Evolutionary conservation across 1,284 basidiomycete species (phyloP).

Genomic region (Hymenochaete sp.): DNA sequence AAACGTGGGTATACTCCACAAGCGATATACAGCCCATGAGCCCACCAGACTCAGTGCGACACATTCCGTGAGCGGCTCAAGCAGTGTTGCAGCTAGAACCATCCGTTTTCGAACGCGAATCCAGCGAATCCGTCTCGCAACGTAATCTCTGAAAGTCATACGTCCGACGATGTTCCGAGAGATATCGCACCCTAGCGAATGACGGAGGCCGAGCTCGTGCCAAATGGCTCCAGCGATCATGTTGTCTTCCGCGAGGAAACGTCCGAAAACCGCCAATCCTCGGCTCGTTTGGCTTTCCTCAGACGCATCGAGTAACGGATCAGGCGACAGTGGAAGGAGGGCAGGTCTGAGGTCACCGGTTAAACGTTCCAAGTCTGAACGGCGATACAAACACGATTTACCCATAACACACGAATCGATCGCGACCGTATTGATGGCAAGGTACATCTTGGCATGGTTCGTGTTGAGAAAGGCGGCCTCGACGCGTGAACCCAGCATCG

Average conservation of each 20-base stretch:
- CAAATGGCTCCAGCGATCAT: conserved; percentile 86
- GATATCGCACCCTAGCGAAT: conserved; percentile 83
- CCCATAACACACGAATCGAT: conserved; percentile 96
- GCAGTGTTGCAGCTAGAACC: conserved; percentile 73
- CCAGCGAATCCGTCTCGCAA: conserved; percentile 84
- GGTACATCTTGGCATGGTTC: conserved; percentile 98
- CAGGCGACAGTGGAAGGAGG: conserved; percentile 35
- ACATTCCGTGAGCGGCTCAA: conserved; percentile 87
- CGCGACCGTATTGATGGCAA: conserved; percentile 83
- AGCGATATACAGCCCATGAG: conserved; percentile 44
- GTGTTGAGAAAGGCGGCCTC: conserved; percentile 96
- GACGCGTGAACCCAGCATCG: conserved; percentile 68
- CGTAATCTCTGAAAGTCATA: conserved; percentile 74
- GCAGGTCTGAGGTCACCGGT: conserved; percentile 36
- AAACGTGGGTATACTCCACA: conserved; percentile 44
- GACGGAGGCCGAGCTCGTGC: conserved; percentile 82
- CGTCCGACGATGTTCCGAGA: conserved; percentile 83
- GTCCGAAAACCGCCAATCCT: conserved; percentile 73
- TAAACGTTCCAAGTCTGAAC: conserved; percentile 74
- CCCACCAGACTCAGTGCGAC: conserved; percentile 62
- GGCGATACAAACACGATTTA: conserved; percentile 92
- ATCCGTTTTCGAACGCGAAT: conserved; percentile 91
- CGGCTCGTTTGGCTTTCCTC: conserved; percentile 28
- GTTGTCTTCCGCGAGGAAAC: conserved; percentile 91
- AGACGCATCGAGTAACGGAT: too few relatives aligned